Base-by-base conservation (phyloP, 2,329 filamentous ascomycete species). In the Exophiala bonariae region DNA sequence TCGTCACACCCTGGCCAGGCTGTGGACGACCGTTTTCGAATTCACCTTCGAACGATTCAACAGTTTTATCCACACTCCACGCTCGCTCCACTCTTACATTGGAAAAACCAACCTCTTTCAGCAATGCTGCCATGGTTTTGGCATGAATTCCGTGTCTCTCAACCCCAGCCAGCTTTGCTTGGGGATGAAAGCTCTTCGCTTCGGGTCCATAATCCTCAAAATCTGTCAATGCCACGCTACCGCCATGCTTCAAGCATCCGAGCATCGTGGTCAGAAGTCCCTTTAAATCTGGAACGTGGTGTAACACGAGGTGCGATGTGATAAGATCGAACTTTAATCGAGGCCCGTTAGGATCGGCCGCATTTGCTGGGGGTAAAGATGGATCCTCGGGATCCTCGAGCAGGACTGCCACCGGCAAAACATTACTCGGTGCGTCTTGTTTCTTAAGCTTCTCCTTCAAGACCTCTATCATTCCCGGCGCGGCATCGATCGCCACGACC, bases 161-260 rank as follows among this genome's bases (percentile, higher is more conserved):
- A 2, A 81, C 78, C 1, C 77, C 77, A 0, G 67, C 67, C 68
- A 80, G 72, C 61, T 78, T 79, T 17, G 57, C 57, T 55, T 70
- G 64, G 0, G 78, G 72, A 61, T 82, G 79, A 55, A 81, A 82
- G 38, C 62, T 63, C 23, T 72, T 65, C 2, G 77, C 75, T 34
- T 74, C 73, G 0, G 72, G 71, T 0, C 79, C 79, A 59, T 75
- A 76, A 52, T 81, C 73, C 58, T 82, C 77, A 58, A 76, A 82
- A 56, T 82, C 79, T 2, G 78, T 82, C 54, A 82, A 61, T 1
- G 75, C 75, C 1, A 80, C 66, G 41, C 61, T 56, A 0, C 77
- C 79, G 0, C 76, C 77, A 0, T 66, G 60, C 44, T 66, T 70
- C 34, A 82, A 62, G 31, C 73, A 75, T 4, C 67, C 73, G 19